Evolutionary conservation across 352 stramenopile genomes (phyloP).

Genomic region (Globisporangium parvum): DNA sequence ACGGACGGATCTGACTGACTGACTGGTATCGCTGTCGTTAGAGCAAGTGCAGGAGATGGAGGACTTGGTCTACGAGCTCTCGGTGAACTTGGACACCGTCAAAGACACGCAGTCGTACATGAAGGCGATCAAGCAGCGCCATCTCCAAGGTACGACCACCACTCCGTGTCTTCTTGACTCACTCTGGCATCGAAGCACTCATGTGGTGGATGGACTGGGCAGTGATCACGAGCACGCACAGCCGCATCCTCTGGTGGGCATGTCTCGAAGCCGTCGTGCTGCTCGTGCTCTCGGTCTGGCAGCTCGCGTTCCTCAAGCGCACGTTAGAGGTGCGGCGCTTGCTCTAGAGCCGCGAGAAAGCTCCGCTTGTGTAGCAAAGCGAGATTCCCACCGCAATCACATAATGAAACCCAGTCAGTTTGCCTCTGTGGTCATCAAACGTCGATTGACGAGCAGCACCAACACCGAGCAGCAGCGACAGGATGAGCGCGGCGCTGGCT

Average conservation of each 20-base stretch:
- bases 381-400: not conserved
- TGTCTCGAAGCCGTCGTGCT: constrained; percentile 74
- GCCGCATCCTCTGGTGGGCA: constrained; percentile 77
- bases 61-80: constrained; percentile 83
- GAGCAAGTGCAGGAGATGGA: constrained; percentile 85
- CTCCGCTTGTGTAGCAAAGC: not conserved
- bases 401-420: not conserved
- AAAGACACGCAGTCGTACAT: constrained; percentile 86
- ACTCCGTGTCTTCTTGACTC: not conserved
- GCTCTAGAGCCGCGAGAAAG: constrained; percentile 39
- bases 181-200: too few relatives aligned
- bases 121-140: constrained; percentile 80
- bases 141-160: constrained; percentile 49
- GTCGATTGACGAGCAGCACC: not conserved
- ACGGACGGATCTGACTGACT: not conserved
- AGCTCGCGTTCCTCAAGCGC: constrained; percentile 79
- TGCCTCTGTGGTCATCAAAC: not conserved
- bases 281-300: constrained; percentile 57
- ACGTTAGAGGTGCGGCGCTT: constrained; percentile 82
- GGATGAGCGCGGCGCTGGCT: constrained; percentile 65
- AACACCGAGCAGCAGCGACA: constrained; percentile 2
- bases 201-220: not conserved
- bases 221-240: constrained; percentile 86
- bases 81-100: constrained; percentile 79
- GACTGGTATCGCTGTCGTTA: constrained; percentile 12